Base-by-base conservation (phyloP, 1,139 yeast genomes). In the Petasospora rhodanensis region DNA sequence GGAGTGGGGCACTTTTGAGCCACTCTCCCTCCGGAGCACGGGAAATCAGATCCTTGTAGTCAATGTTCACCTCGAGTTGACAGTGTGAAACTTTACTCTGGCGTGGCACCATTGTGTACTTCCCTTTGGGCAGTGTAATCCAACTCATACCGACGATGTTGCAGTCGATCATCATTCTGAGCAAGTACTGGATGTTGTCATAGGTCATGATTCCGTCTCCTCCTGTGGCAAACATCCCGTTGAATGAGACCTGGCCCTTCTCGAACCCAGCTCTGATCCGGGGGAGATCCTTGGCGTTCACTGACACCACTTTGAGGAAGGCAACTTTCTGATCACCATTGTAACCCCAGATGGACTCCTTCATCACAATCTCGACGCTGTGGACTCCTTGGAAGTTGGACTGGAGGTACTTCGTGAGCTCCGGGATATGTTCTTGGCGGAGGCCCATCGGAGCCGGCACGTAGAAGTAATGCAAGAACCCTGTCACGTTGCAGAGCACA, bases 141-240 rank as follows among this genome's bases (percentile, higher is more conserved):
- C 99, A 93, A 17, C 95, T 83, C 98, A 93, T 91, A 29, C 99
- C 99, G 0, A 91, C 83, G 41, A 84, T 80, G 33, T 80, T 75
- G 58, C 95, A 80, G 59, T 93, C 99, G 32, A 91, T 77, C 95
- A 93, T 87, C 56, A 89, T 66, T 46, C 98, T 68, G 41, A 93
- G 60, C 30, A 86, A 68, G 56, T 82, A 93, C 38, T 87, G 86
- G 43, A 93, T 77, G 54, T 91, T 93, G 58, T 93, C 99, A 55
- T 80, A 93, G 0, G 96, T 76, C 45, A 81, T 77, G 27, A 74
- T 65, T n/a, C 68, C 62, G 33, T 52, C 48, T 18, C 70, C 70
- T 26, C 73, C 73, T 2, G 70, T 62, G 14, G 75, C 73, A 56
- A 82, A 81, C 34, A 75, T 60, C 31, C 69, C 73, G 34, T 79